Percentiles rank a stretch among this genome's conserved stretches.
Evolutionary conservation across 345 rosid genomes (phyloP).

Genomic region (Lepidium sativum): DNA sequence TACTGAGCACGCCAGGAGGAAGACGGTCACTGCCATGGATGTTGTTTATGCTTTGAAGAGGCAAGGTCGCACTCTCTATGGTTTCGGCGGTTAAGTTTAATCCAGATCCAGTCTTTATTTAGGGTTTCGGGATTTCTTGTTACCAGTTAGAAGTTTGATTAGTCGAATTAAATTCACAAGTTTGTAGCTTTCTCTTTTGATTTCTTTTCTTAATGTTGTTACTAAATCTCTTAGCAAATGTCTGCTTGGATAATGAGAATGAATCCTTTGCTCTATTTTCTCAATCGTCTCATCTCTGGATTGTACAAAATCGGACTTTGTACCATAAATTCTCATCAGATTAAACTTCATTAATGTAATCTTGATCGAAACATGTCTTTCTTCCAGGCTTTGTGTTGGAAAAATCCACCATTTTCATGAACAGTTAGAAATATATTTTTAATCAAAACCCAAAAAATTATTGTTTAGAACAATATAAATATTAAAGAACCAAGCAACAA

Average conservation of each 20-base stretch:
- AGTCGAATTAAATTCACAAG: not conserved
- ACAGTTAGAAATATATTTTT: not conserved
- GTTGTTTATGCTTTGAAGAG: slow-evolving; percentile 56
- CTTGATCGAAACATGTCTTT: not conserved
- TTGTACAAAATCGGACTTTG: too few species aligned
- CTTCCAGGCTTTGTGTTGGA: not conserved
- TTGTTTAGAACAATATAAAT: not conserved
- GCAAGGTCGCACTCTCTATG: slow-evolving; percentile 54
- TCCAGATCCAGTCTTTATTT: not conserved
- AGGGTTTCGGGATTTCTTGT: not conserved
- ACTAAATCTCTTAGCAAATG: not conserved
- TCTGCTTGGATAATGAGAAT: too few species aligned
- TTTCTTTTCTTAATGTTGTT: not conserved
- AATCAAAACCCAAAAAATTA: not conserved
- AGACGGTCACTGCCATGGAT: slow-evolving; percentile 61
- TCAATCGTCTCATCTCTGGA: too few species aligned
- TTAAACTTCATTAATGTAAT: too few species aligned
- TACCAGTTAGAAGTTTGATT: not conserved
- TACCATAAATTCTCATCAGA: too few species aligned
- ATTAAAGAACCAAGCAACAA: not conserved
- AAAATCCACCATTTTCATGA: not conserved
- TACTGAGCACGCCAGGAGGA: slow-evolving; percentile 52
- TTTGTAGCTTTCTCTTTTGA: too few species aligned
- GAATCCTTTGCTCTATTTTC: too few species aligned
- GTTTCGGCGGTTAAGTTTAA: slow-evolving; percentile 35